Conservation (phyloP, 1,139 yeast genomes). For the Pichia sp. region DNA sequence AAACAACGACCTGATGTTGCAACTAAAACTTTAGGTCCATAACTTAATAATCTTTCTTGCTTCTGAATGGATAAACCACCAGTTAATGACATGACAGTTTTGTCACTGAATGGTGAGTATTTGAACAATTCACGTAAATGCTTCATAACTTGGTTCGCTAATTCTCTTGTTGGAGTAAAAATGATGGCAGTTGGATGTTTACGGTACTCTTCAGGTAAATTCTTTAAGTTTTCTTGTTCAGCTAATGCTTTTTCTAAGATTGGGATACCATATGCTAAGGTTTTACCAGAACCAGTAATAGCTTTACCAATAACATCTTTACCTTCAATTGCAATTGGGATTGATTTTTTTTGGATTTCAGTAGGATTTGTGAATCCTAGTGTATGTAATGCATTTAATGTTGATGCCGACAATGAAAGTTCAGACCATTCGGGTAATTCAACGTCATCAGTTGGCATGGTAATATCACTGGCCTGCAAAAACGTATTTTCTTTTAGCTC, state of each 20-base stretch:
- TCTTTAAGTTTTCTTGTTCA: conserved; percentile 24
- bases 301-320: conserved; percentile 92
- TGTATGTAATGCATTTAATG: conserved; percentile 52
- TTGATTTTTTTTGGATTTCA: conserved; percentile 69
- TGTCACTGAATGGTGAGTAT: conserved; percentile 48
- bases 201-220: conserved; percentile 21
- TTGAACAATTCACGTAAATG: conserved; percentile 63
- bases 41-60: conserved; percentile 70
- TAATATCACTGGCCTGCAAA: conserved; percentile 17
- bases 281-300: conserved; percentile 96
- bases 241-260: conserved; percentile 59
- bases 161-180: conserved; percentile 93
- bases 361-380: conserved; percentile 70
- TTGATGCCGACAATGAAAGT: conserved; percentile 42
- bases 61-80: conserved; percentile 94
- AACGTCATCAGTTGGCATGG: conserved; percentile 38
- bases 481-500: conserved; percentile 16
- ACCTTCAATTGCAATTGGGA: conserved; percentile 69
- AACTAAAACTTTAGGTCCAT: conserved; percentile 76
- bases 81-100: conserved; percentile 71
- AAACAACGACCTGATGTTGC: conserved; percentile 96
- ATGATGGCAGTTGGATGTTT: conserved; percentile 68
- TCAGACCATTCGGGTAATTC: conserved; percentile 57
- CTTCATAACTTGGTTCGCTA: conserved; percentile 87
- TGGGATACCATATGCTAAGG: conserved; percentile 94